phyloP scores from a whole-genome alignment of 2,329 filamentous ascomycete genomes.

The Aotearoamyces nothofagi region DNA sequence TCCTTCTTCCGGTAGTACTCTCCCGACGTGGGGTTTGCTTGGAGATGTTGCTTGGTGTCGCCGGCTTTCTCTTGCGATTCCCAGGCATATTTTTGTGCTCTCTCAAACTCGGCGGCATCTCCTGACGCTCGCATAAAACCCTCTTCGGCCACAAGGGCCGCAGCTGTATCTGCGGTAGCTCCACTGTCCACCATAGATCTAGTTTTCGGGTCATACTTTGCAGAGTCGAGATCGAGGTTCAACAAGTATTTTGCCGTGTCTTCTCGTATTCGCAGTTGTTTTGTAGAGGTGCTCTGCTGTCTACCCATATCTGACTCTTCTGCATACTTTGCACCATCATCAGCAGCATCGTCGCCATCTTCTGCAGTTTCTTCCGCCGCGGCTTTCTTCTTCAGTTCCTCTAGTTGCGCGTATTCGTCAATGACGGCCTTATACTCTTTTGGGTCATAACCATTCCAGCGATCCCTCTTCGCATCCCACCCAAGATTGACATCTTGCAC shows the following conservation, averaged over 20 bases:
- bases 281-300: constrained; percentile 78
- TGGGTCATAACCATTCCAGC: constrained; percentile 96
- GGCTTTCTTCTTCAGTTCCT: constrained; percentile 48
- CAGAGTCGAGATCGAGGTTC: constrained; percentile 89
- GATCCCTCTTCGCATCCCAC: constrained; percentile 94
- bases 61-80: constrained; percentile 77
- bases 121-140: constrained; percentile 81
- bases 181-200: constrained; percentile 78
- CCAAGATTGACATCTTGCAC: constrained; percentile 75
- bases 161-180: constrained; percentile 64
- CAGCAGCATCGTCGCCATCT: constrained; percentile 34
- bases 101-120: constrained; percentile 85
- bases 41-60: constrained; percentile 71
- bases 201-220: constrained; percentile 96
- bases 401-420: constrained; percentile 76
- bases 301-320: constrained; percentile 96
- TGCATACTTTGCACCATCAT: constrained; percentile 63
- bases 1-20: constrained; percentile 74
- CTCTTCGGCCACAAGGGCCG: constrained; percentile 77
- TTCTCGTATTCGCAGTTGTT: constrained; percentile 82
- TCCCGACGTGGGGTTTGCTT: constrained; percentile 91
- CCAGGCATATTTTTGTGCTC: constrained; percentile 83
- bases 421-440: constrained; percentile 77
- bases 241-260: constrained; percentile 95
- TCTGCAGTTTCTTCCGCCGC: constrained; percentile 30